Evolutionary conservation across 169 alveolate species (phyloP), one percentile per base, ranked within the genome.

Genomic region (Cryptosporidium bovis): DNA sequence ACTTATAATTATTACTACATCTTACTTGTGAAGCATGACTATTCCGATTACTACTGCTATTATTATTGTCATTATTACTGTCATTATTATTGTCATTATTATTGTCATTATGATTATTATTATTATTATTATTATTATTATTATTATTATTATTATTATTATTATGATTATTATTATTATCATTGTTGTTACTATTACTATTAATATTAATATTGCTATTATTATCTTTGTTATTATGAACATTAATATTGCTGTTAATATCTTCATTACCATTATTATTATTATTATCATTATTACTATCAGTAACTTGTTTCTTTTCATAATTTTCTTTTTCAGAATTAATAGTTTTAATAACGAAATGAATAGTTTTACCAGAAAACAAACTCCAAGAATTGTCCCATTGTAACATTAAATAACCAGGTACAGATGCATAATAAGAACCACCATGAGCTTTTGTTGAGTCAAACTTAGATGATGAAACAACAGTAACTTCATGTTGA

Each of bases 321-420:
- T 0, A 4, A 5, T 13, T 20, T 13, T 53, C 64, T 53, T n/a
- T 3, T 53, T 53, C 12, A 0, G 71, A 24, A 46, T 77, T 56
- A 44, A 48, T 77, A 24, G 87, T 77, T 60, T 77, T 77, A 10
- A 77, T 44, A 3, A 77, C 87, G 58, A 77, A 77, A 48, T 77
- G 87, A 60, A 77, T 71, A 24, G 87, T 77, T 77, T 77, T 77
- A 3, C 77, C 87, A 40, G 87, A 77, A 77, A 77, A 77, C 12
- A 77, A 60, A 50, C 87, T 77, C 87, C 87, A 77, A 46, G 87
- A 77, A 50, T 77, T 77, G 24, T 77, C 87, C 87, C 87, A 77
- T 62, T 77, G 87, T 24, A 77, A 50, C 7, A 60, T 66, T 29
- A 77, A 44, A 60, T 58, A 77, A n/a, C 87, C 87, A 6, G 87